Evolutionary conservation across 2,329 filamentous ascomycete species (phyloP).

Genomic region (Fusarium phyllophilum): DNA sequence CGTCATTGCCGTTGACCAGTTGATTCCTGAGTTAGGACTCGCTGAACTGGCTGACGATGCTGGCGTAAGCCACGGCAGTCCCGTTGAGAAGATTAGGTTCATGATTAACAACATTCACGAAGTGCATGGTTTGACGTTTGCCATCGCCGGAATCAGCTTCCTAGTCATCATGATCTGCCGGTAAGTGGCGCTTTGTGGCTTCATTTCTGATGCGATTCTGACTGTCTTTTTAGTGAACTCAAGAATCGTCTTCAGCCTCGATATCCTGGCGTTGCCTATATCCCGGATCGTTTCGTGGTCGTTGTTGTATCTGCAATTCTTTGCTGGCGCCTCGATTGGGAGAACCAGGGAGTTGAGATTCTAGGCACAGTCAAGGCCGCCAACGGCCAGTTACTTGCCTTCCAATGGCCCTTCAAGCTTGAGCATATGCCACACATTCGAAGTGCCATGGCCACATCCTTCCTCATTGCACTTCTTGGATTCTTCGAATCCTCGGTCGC

Average conservation of each 20-base stretch:
- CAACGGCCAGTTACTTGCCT: conserved; percentile 77
- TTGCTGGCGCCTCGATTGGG: conserved; percentile 81
- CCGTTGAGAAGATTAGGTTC: conserved; percentile 85
- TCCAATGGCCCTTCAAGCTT: conserved; percentile 85
- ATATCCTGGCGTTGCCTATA: conserved; percentile 82
- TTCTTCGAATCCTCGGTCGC: conserved; percentile 98
- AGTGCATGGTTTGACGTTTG: conserved; percentile 78
- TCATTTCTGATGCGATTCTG: background rate
- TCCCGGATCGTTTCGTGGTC: conserved; percentile 91
- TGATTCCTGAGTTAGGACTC: conserved; percentile 90
- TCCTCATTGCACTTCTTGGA: conserved; percentile 93
- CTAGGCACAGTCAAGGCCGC: conserved; percentile 83
- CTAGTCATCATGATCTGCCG: conserved; percentile 89
- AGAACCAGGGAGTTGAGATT: conserved; percentile 81
- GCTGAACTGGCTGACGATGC: conserved; percentile 69
- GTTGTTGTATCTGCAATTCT: conserved; percentile 86
- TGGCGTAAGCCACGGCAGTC: conserved; percentile 84
- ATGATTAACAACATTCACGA: conserved; percentile 73
- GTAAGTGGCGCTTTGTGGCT: conserved; percentile 56
- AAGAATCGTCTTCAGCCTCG: conserved; percentile 84
- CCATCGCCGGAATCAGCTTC: conserved; percentile 83
- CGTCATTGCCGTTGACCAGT: conserved; percentile 94
- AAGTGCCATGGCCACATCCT: conserved; percentile 88
- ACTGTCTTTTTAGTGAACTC: conserved; percentile 67
- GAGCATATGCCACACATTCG: conserved; percentile 83